phyloP scores from a whole-genome alignment of 805 yeast species.

The Metschnikowia continentalis region DNA sequence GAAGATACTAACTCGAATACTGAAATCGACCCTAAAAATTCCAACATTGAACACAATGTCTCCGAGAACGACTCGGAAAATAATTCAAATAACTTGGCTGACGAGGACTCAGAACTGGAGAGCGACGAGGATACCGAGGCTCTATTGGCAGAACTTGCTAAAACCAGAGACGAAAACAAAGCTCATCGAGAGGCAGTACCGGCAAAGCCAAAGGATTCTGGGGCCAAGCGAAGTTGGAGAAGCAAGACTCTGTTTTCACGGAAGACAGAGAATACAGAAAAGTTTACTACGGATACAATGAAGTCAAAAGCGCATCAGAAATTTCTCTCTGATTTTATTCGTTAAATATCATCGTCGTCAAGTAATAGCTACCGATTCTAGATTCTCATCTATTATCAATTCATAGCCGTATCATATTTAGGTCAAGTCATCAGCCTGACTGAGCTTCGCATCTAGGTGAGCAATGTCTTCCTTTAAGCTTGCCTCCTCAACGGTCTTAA shows the following conservation, averaged over 20 bases:
- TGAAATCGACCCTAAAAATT: neutral
- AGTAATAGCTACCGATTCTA: neutral
- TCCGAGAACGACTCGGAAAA: neutral
- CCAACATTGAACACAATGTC: too few species aligned
- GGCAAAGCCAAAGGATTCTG: neutral
- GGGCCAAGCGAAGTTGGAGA: slow-evolving; percentile 2
- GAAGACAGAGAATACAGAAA: neutral
- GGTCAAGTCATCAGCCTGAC: slow-evolving; percentile 28
- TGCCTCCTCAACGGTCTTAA: slow-evolving; percentile 93
- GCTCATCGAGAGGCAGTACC: neutral
- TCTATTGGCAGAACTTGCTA: slow-evolving; percentile 20
- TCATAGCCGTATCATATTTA: neutral
- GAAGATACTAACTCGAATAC: neutral
- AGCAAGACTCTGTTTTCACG: slow-evolving; percentile 3
- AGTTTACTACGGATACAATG: slow-evolving; percentile 31
- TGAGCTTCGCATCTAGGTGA: slow-evolving; percentile 65
- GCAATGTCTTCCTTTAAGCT: slow-evolving; percentile 83
- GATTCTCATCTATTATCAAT: neutral
- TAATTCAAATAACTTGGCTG: neutral
- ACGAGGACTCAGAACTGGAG: slow-evolving; percentile 5
- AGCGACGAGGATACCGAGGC: slow-evolving; percentile 13
- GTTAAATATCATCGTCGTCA: slow-evolving; percentile 1
- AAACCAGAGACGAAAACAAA: slow-evolving; percentile 11
- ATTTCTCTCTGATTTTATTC: slow-evolving; percentile 26
- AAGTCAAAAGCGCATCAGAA: slow-evolving; percentile 33